phyloP scores from a whole-genome alignment of 257 asterid genomes.

The Solanum bulbocastanum region DNA sequence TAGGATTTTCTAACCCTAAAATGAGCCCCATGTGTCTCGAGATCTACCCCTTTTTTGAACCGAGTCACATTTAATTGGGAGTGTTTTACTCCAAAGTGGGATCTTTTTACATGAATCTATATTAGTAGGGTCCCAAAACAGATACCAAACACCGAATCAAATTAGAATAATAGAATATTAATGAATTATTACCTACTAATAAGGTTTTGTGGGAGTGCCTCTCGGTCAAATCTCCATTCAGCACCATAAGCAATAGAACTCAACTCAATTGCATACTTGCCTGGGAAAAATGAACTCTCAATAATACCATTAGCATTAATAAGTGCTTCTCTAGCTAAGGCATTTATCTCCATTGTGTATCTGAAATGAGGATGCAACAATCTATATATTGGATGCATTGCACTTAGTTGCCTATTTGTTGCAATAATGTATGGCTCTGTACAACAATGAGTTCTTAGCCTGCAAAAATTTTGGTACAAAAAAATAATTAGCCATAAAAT shows the following conservation, averaged over 20 bases:
- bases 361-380: slow-evolving; percentile 72
- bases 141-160: not conserved
- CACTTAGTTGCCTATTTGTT: slow-evolving; percentile 53
- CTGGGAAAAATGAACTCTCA: slow-evolving; percentile 48
- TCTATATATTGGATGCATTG: slow-evolving; percentile 70
- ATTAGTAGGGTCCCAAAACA: not conserved
- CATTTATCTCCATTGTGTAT: slow-evolving; percentile 90
- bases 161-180: not conserved
- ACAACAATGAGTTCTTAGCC: slow-evolving; percentile 69
- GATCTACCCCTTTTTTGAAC: not conserved
- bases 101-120: not conserved
- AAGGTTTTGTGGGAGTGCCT: slow-evolving; percentile 67
- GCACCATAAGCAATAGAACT: slow-evolving; percentile 50
- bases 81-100: not conserved
- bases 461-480: slow-evolving; percentile 9
- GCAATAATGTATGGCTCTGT: slow-evolving; percentile 84
- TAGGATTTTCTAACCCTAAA: not conserved
- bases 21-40: not conserved
- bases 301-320: slow-evolving; percentile 52
- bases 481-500: not conserved
- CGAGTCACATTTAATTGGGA: not conserved
- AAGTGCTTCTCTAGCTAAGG: slow-evolving; percentile 55
- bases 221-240: slow-evolving; percentile 56
- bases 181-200: slow-evolving; percentile 43
- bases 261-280: slow-evolving; percentile 40